phyloP scores from a whole-genome alignment of 1,284 basidiomycete genomes.

The Apiotrichum brassicae region DNA sequence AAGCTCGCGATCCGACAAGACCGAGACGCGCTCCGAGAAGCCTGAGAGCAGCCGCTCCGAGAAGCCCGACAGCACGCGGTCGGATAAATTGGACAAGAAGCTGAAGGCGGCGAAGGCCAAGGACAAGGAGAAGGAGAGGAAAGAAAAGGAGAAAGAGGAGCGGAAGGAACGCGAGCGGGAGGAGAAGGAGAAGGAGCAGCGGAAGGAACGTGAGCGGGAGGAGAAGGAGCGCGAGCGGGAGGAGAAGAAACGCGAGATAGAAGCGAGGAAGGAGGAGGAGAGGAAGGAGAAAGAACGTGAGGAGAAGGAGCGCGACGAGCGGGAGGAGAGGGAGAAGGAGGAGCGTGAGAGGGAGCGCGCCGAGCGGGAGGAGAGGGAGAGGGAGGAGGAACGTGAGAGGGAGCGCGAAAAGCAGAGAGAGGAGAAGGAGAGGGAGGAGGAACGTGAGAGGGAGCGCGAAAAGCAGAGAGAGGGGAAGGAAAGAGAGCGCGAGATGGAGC shows the following conservation, averaged over 20 bases:
- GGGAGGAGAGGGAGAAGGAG: neutral
- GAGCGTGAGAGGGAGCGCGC: neutral
- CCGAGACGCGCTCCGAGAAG: neutral
- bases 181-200: conserved; percentile 8
- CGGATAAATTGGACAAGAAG: neutral
- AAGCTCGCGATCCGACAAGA: neutral
- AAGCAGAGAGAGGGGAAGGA: neutral
- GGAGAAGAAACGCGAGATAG: conserved; percentile 3
- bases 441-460: neutral
- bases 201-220: conserved; percentile 6
- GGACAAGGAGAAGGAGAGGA: neutral
- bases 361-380: neutral
- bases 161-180: conserved; percentile 5
- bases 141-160: neutral
- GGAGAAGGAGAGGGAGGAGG: neutral
- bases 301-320: conserved; percentile 3
- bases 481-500: neutral
- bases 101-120: conserved; percentile 6
- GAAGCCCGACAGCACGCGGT: neutral
- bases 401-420: neutral
- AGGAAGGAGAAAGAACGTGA: conserved; percentile 8
- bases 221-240: neutral
- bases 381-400: neutral
- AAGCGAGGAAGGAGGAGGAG: conserved; percentile 4
- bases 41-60: neutral